Percentiles rank a stretch among this genome's conserved stretches.
Conservation (phyloP, 495 filamentous ascomycete species). For the Stereocaulon alpinum region DNA sequence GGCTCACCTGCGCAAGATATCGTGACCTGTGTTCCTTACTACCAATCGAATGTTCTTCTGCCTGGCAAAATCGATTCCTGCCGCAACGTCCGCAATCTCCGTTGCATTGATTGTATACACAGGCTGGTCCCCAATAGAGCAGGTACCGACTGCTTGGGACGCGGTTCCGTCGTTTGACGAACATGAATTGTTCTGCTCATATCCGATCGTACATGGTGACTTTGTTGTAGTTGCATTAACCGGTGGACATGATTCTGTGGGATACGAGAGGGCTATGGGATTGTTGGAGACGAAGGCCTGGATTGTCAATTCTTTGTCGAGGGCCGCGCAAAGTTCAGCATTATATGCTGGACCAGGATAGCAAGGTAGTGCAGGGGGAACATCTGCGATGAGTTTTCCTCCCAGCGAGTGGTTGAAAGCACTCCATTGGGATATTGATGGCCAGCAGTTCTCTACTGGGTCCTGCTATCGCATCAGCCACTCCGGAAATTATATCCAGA, state of each 20-base stretch:
- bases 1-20: conserved; percentile 26
- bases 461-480: conserved; percentile 10
- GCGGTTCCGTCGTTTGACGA: neutral
- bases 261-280: conserved; percentile 29
- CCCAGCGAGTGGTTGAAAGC: conserved; percentile 34
- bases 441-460: conserved; percentile 36
- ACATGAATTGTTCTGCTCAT: neutral
- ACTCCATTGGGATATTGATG: conserved; percentile 29
- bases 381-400: conserved; percentile 41
- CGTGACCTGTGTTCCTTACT: conserved; percentile 58
- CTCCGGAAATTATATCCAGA: too few relatives aligned
- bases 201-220: conserved; percentile 5
- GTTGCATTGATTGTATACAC: conserved; percentile 27
- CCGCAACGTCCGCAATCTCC: conserved; percentile 24
- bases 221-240: conserved; percentile 21
- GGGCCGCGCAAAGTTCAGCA: conserved; percentile 21
- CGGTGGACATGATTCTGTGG: conserved; percentile 26
- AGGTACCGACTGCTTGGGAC: neutral
- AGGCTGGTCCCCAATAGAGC: conserved; percentile 18
- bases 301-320: conserved; percentile 25
- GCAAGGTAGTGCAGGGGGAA: conserved; percentile 46
- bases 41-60: conserved; percentile 49
- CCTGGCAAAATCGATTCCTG: conserved; percentile 38
- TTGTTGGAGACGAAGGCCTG: conserved; percentile 24
- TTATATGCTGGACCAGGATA: conserved; percentile 33